Evolutionary conservation across 2,329 filamentous ascomycete genomes (phyloP).

Genomic region (Pseudopyricularia cyperi): DNA sequence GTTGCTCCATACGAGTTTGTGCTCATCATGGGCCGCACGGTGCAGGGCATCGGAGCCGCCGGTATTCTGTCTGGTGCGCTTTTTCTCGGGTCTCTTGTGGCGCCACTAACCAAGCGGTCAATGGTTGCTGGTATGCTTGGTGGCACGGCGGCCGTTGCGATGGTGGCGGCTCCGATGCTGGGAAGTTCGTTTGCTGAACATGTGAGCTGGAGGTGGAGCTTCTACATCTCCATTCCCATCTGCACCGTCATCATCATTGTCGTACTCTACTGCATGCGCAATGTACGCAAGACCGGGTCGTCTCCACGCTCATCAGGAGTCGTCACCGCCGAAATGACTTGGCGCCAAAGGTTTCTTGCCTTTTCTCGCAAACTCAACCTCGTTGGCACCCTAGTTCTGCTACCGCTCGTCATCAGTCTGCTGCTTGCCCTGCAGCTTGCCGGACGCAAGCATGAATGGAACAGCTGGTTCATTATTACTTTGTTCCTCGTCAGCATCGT

Average conservation of each 20-base stretch:
- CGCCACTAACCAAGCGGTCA: constrained; percentile 9
- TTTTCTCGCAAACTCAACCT: constrained; percentile 24
- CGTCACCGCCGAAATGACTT: neutral
- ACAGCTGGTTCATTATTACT: constrained; percentile 21
- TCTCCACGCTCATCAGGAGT: neutral
- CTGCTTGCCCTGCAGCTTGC: constrained; percentile 36
- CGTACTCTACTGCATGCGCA: constrained; percentile 8
- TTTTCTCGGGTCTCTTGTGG: constrained; percentile 22
- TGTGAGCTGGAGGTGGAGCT: constrained; percentile 22
- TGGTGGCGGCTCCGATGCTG: constrained; percentile 19
- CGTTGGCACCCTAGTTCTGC: constrained; percentile 4
- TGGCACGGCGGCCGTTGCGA: constrained; percentile 8
- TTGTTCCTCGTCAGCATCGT: constrained; percentile 19
- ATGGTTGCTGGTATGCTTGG: constrained; percentile 9
- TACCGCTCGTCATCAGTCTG: constrained; percentile 25
- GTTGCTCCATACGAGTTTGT: constrained; percentile 30
- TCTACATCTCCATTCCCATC: constrained; percentile 25
- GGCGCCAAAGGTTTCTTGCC: constrained; percentile 20
- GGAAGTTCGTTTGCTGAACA: constrained; percentile 20
- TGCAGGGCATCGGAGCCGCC: constrained; percentile 37
- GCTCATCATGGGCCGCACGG: constrained; percentile 37
- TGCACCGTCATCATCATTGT: constrained; percentile 15
- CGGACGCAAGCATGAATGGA: constrained; percentile 25
- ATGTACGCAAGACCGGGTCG: neutral
- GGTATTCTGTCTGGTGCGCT: constrained; percentile 36